Evolutionary conservation across 1,139 yeast genomes (phyloP).

Genomic region (Saccharomyces pastorianus): DNA sequence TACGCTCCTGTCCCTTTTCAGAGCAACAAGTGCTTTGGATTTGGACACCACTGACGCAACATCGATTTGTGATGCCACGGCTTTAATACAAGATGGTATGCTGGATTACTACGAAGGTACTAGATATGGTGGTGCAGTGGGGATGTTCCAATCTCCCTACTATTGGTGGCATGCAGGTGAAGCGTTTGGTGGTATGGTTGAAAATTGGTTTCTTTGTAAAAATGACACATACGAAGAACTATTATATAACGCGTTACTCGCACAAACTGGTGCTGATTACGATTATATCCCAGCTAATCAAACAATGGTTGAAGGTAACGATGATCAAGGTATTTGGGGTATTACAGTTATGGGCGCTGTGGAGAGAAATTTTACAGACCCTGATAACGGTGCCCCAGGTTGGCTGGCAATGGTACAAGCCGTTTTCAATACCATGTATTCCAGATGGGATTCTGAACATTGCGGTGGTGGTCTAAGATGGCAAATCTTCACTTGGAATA

Average conservation of each 20-base stretch:
- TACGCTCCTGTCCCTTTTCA: background rate
- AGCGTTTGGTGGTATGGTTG: slow-evolving; percentile 55
- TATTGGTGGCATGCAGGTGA: slow-evolving; percentile 73
- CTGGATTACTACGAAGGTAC: slow-evolving; percentile 52
- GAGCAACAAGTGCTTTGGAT: slow-evolving; percentile 9
- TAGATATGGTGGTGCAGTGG: slow-evolving; percentile 48
- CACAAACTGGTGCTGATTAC: slow-evolving; percentile 47
- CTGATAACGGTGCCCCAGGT: slow-evolving; percentile 30
- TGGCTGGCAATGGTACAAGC: slow-evolving; percentile 57
- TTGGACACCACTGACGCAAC: slow-evolving; percentile 31
- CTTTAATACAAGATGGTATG: slow-evolving; percentile 41
- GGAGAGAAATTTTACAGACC: slow-evolving; percentile 50
- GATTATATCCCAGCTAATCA: slow-evolving; percentile 54
- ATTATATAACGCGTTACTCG: slow-evolving; percentile 42
- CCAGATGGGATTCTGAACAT: slow-evolving; percentile 47
- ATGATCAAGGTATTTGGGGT: slow-evolving; percentile 70
- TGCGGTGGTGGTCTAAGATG: slow-evolving; percentile 64
- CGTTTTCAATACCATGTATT: slow-evolving; percentile 45
- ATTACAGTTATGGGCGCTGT: slow-evolving; percentile 53
- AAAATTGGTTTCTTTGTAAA: slow-evolving; percentile 44
- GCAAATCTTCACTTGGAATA: slow-evolving; percentile 65
- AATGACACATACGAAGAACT: slow-evolving; percentile 37
- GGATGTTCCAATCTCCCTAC: slow-evolving; percentile 51
- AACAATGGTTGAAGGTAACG: slow-evolving; percentile 59
- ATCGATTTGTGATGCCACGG: slow-evolving; percentile 47